A percentile compares a stretch with the other conserved stretches of the same genome.
Evolutionary conservation across 1,139 yeast genomes (phyloP).

Genomic region (Hemisphaericaspora xylofermentans): DNA sequence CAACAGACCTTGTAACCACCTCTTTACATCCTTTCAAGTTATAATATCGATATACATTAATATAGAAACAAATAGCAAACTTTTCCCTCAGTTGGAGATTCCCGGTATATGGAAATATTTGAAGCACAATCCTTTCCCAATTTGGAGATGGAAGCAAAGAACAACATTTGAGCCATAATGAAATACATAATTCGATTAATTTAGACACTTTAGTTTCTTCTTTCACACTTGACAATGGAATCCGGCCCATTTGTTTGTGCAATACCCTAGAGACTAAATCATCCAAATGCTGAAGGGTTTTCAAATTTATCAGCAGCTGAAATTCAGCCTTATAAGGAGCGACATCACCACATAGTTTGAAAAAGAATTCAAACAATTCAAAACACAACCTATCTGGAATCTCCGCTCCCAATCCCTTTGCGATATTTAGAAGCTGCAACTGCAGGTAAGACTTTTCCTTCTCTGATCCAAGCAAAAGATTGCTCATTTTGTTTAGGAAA

Average conservation of each 20-base stretch:
- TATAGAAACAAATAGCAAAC: conserved; percentile 31
- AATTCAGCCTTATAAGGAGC: neutral
- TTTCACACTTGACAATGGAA: conserved; percentile 28
- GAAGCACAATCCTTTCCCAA: conserved; percentile 41
- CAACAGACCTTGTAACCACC: conserved; percentile 20
- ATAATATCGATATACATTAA: conserved; percentile 25
- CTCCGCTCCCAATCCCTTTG: conserved; percentile 3
- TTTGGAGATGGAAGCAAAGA: conserved; percentile 21
- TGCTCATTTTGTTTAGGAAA: conserved; percentile 4
- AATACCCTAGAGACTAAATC: conserved; percentile 9
- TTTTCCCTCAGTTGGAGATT: conserved; percentile 37
- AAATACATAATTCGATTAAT: conserved; percentile 27
- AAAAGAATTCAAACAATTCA: conserved; percentile 6
- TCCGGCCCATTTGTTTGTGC: conserved; percentile 36
- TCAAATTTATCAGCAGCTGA: neutral
- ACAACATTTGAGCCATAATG: conserved; percentile 29
- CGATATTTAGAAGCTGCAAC: conserved; percentile 7
- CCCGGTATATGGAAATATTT: conserved; percentile 43
- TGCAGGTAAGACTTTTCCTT: neutral
- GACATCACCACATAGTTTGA: conserved; percentile 3
- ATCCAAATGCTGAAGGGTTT: conserved; percentile 6
- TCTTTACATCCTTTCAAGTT: conserved; percentile 24
- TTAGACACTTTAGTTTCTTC: conserved; percentile 23
- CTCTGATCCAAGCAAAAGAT: neutral
- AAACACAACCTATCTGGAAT: conserved; percentile 9